Percentiles rank a stretch among this genome's conserved stretches.
phyloP scores from a whole-genome alignment of 73 alveolate species.

The Tetrahymena borealis region DNA sequence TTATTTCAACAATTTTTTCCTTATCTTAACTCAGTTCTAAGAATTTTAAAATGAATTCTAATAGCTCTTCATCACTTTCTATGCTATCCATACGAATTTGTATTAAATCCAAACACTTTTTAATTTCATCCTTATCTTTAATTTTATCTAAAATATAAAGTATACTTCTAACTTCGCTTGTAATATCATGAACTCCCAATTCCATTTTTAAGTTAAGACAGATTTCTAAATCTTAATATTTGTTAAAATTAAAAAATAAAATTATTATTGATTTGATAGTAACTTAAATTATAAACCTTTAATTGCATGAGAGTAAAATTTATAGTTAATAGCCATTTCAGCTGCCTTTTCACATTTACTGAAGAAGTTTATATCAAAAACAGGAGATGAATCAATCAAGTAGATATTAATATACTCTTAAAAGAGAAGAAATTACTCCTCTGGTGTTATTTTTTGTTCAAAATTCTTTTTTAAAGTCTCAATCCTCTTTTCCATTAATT shows the following conservation, averaged over 20 bases:
- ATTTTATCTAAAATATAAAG: neutral
- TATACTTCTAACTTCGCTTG: neutral
- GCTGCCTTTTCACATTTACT: neutral
- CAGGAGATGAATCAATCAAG: neutral
- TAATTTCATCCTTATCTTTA: neutral
- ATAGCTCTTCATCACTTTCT: neutral
- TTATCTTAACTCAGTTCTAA: neutral
- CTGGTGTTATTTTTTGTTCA: neutral
- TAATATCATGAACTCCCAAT: neutral
- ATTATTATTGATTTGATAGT: neutral
- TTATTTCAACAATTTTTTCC: neutral
- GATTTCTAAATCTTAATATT: neutral
- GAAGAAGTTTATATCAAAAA: neutral
- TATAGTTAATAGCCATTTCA: neutral
- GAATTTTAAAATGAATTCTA: neutral
- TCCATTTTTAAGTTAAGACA: neutral
- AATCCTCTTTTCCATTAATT: neutral
- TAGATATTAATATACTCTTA: neutral
- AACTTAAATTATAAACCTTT: neutral
- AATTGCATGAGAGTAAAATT: neutral
- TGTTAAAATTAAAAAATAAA: neutral
- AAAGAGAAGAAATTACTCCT: neutral
- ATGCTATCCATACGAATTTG: neutral
- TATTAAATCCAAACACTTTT: neutral
- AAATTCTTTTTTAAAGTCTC: neutral